These are phyloP conservation scores for Globisporangium camurandrum DNA, from an alignment of 352 stramenopile species.

Conservation along the genomic window DNA sequence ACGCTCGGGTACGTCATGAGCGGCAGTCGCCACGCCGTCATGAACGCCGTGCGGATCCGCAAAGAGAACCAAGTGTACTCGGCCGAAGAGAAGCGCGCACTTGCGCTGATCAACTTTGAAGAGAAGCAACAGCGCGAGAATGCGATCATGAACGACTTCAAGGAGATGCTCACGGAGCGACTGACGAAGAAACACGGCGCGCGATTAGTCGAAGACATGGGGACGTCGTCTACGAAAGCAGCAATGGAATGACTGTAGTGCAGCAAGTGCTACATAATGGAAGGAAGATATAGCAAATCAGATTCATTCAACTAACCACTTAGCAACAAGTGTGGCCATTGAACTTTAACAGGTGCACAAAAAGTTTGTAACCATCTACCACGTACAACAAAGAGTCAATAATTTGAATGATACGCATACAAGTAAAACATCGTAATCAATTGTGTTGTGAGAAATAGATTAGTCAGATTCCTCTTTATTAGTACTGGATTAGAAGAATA, in stretches of 20 bases:
- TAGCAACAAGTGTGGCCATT: no score
- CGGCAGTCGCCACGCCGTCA: conserved; percentile 94
- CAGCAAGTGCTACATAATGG: no score
- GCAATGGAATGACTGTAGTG: conserved; percentile 20
- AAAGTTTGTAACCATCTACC: no score
- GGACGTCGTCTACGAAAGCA: conserved; percentile 47
- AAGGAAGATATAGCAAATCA: no score
- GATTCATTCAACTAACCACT: no score
- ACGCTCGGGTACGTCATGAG: conserved; percentile 96
- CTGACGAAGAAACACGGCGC: conserved; percentile 86
- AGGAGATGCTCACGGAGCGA: conserved; percentile 86
- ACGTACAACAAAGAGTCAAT: no score
- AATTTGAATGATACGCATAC: no score
- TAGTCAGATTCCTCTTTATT: no score
- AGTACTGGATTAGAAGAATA: no score
- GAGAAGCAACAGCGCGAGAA: conserved; percentile 98
- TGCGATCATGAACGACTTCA: conserved; percentile 96
- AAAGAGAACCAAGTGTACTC: conserved; percentile 99
- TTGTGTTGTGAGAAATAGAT: no score
- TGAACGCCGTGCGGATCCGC: conserved; percentile 98
- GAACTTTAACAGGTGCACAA: no score
- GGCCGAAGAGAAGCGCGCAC: conserved; percentile 96
- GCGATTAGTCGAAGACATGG: conserved; percentile 82
- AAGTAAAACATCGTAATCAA: no score
- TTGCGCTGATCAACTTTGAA: conserved; percentile 98